Base-by-base conservation (phyloP, 1,284 basidiomycete genomes). In the Ustilago xerochloae region DNA sequence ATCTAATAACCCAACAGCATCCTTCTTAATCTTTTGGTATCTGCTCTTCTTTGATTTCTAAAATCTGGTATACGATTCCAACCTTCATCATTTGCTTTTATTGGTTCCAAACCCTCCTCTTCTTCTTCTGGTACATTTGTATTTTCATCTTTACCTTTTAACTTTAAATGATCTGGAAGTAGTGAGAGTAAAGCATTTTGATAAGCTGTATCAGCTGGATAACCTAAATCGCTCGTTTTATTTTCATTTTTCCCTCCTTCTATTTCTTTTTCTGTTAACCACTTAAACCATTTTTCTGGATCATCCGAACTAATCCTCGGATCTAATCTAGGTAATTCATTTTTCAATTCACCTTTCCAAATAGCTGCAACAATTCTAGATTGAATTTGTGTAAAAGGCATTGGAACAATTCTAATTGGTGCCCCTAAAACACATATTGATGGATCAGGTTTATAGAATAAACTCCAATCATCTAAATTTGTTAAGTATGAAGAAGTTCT, bases 381-480 rank as follows among this genome's bases (percentile, higher is more conserved):
- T 36, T 84, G 82, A 10, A 69, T 58, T 13, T 83, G 77, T 2
- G 78, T 70, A 10, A 83, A 47, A 0, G 79, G 81, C 62, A 81
- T 81, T n/a, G 82, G 82, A 3, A 84, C 77, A 39, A 83, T 79
- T 8, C 69, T 63, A 3, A 70, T 70, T 3, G 81, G 82, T 9
- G 73, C 63, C 3, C 82, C 82, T 0, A 83, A 53, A 1, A 83
- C 66, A 52, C 61, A 75, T 13, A 84, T 16, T 0, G 62, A 71
- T 0, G 70, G 35, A 28, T 83, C 82, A 10, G 47, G 30, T 0
- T 33, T n/a, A 54, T 81, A 80, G 59, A 82, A 81, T 9, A 84
- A 63, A 12, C 58, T 55, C 79, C 79, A 84, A 55, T 83, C 82
- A 56, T 84, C 82, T 1, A 84, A 56, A 38, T 83, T 70, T 16